Evolutionary conservation across 2,329 filamentous ascomycete genomes (phyloP).

Genomic region (Grosmannia huntii): DNA sequence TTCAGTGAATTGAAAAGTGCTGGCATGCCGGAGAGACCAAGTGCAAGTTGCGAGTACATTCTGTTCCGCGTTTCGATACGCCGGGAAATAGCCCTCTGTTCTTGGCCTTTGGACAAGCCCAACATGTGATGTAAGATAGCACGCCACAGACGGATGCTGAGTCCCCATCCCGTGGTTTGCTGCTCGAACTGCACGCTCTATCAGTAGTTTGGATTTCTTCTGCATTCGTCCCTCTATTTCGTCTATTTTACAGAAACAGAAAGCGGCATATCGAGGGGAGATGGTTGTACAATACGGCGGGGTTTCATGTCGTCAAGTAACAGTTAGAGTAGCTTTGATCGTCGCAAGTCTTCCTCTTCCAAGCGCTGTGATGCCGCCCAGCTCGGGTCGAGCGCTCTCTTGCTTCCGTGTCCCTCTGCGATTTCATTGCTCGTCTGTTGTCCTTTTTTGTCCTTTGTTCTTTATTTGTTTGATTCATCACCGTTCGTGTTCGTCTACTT

Average conservation of each 20-base stretch:
- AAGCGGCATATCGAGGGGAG: slow-evolving; percentile 6
- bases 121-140: background rate
- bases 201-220: background rate
- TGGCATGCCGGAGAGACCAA: background rate
- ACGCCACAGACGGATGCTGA: background rate
- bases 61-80: background rate
- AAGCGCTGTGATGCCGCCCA: background rate
- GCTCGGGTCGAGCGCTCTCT: background rate
- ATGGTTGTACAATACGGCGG: slow-evolving; percentile 2
- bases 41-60: background rate
- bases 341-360: background rate
- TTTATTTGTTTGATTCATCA: slow-evolving; percentile 1
- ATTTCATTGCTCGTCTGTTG: background rate
- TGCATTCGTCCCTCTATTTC: slow-evolving; percentile 10
- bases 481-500: slow-evolving; percentile 26
- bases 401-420: background rate
- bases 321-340: background rate
- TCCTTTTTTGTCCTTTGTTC: slow-evolving; percentile 3
- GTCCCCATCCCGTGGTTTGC: background rate
- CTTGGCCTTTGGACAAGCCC: background rate
- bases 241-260: slow-evolving; percentile 16
- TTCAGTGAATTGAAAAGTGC: background rate
- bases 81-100: background rate
- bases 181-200: background rate
- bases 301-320: background rate